Base-by-base conservation (phyloP, 2,329 filamentous ascomycete genomes). In the Geosmithia morbida region DNA sequence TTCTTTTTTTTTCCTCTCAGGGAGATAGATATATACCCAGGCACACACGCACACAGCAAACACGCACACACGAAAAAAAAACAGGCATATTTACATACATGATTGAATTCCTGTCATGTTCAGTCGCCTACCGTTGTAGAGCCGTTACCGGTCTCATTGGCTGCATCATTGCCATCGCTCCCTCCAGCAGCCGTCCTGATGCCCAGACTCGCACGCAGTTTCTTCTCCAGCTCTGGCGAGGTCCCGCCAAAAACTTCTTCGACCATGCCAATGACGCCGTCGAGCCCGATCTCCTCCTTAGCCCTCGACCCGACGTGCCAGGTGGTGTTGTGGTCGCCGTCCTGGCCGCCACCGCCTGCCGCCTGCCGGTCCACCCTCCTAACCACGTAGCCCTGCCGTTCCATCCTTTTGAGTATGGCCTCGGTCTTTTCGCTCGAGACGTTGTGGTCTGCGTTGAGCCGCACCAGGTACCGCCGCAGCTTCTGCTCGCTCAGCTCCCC, bases 301-400 rank as follows among this genome's bases (percentile, higher is more conserved):
- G 85, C 90, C 19, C 92, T 75, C 6, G 87, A 83, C 0, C 92
- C 92, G 14, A 96, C 77, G 48, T 85, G 77, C 74, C 87, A 98
- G 44, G 86, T 88, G 7, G 87, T 72, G 2, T 77, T 72, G 52
- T 90, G 81, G 39, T 94, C 86, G 22, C 85, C 86, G 1, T 78
- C 79, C 29, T 68, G 55, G 4, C 65, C 64, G 3, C 33, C 33
- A 11, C 33, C 33, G 6, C 33, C 33, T 60, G 58, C 60, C 49
- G 64, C 61, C 13, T 69, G 69, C 43, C 67, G 75, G 54, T 96
- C 88, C 18, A 81, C 74, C 45, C 81, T 74, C 52, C 79, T 84
- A 37, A 88, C 71, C 2, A 98, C 68, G 58, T 98, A 98, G 0
- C 85, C 85, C 47, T 97, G 88, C 52, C 76, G 82, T 52, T 82